Percentiles rank a stretch among this genome's conserved stretches.
Conservation (phyloP, 345 rosid species). For the Aquilaria malaccensis region DNA sequence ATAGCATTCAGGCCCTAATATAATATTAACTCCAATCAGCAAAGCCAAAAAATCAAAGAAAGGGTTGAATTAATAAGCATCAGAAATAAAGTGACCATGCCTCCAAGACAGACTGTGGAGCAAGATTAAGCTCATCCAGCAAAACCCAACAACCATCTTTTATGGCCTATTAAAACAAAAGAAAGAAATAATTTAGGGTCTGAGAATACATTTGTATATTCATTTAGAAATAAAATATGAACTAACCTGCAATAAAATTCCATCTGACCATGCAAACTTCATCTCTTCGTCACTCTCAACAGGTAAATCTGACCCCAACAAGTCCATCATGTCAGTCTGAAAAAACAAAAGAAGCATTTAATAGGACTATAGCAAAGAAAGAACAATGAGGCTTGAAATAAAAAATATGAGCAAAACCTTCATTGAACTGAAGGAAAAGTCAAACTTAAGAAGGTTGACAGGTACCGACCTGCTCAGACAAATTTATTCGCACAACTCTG, state of each 20-base stretch:
- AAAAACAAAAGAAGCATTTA: conserved; percentile 19
- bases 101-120: conserved; percentile 97
- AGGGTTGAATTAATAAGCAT: background rate
- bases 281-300: conserved; percentile 79
- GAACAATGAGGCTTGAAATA: background rate
- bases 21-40: conserved; percentile 1
- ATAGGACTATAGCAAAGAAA: background rate
- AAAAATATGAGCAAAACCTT: background rate
- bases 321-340: conserved; percentile 98
- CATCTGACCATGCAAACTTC: conserved; percentile 98
- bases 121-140: conserved; percentile 97
- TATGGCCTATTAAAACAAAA: conserved; percentile 52
- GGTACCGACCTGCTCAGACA: conserved; percentile 83
- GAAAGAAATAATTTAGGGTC: background rate
- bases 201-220: conserved; percentile 1
- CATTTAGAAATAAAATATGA: no score
- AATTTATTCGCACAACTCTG: conserved; percentile 87
- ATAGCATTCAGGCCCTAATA: conserved; percentile 90
- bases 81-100: conserved; percentile 15
- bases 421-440: background rate
- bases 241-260: conserved; percentile 78
- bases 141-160: conserved; percentile 97
- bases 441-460: conserved; percentile 9
- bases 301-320: conserved; percentile 93
- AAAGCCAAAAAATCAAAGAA: background rate